Evolutionary conservation across 345 rosid genomes (phyloP), one percentile per base, ranked within the genome.

Genomic region (Ceriops decandra): DNA sequence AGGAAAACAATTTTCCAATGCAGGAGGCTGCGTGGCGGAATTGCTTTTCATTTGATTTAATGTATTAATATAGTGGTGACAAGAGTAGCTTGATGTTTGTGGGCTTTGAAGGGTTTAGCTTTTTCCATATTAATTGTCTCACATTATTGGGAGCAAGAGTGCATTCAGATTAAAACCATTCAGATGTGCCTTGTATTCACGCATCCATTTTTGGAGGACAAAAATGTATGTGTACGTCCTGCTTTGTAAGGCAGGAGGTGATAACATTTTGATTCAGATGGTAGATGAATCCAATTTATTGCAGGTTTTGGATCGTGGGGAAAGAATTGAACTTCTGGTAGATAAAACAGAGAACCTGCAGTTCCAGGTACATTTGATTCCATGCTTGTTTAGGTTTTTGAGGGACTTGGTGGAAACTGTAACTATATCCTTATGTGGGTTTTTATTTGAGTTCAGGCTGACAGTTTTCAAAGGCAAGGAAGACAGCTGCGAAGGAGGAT

Each of bases 381-480:
- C 19, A 30, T 60, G 28, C 8, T 57, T 52, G 46, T 62, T 21
- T 26, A 17, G n/a, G 27, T 60, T 22, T 42, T 19, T 46, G 67
- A 30, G 26, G 35, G 52, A 35, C 35, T 9, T 32, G 31, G 56
- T 30, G 63, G 27, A 59, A 16, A 49, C 76, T 51, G 38, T 51
- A 49, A 62, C 17, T 2, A 60, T 42, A 27, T 49, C 7, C 7
- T 54, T 52, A 2, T 57, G 47, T 22, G 15, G 46, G 2, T 57
- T 42, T 42, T 72, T 68, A 28, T 64, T 62, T 53, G 56, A 46
- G 30, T 54, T 58, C 69, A 90, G 91, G 98, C 98, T 2, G 99
- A 90, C 81, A 84, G 96, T 82, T 95, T 95, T 79, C 99, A 95
- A 81, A 85, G 97, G 82, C 98, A 92, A 83, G 96, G 98, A 30